Base-by-base conservation (phyloP, 2,329 filamentous ascomycete species). In the Fusarium sp. region DNA sequence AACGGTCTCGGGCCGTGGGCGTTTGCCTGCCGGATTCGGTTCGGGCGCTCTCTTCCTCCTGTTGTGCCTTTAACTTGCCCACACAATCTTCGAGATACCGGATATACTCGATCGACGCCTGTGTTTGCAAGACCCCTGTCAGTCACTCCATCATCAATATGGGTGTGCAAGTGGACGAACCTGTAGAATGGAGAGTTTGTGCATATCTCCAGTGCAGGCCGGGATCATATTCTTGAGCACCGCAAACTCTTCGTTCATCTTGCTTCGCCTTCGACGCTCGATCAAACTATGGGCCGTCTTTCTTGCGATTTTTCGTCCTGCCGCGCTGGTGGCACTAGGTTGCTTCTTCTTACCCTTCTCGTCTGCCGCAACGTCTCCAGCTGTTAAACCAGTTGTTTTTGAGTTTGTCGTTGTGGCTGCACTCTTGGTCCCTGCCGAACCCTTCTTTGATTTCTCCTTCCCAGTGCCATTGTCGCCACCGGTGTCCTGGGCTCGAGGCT, bases 181-280 rank as follows among this genome's bases (percentile, higher is more conserved):
- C 90, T 98, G 95, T 60, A 98, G 85, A 76, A 98, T 98, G 17
- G 95, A 95, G 66, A 98, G 86, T 84, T 99, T 99, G 83, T 98
- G 97, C 97, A 98, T 98, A 80, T 98, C 96, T 8, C 95, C 95
- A n/a, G 90, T 91, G 82, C 97, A 98, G 3, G 97, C 96, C 1
- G 97, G 97, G 66, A 98, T 97, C 94, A 99, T 95, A 78, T 93
- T 90, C 84, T 98, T 98, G 74, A 98, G 85, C 17, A 97, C 93
- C 2, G 91, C 93, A 85, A 98, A 98, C 84, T 98, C 97, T 82
- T 98, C 96, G 77, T 99, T 98, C 96, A 98, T 99, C 86, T 98
- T 99, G 14, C 94, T 97, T 71, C 97, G 88, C 78, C 97, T 87
- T 67, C 96, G 87, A 54, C 97, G 88, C 85, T 99, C 97, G 77